Base-by-base conservation (phyloP, 2,329 filamentous ascomycete species). In the Trichoderma atroviride region DNA sequence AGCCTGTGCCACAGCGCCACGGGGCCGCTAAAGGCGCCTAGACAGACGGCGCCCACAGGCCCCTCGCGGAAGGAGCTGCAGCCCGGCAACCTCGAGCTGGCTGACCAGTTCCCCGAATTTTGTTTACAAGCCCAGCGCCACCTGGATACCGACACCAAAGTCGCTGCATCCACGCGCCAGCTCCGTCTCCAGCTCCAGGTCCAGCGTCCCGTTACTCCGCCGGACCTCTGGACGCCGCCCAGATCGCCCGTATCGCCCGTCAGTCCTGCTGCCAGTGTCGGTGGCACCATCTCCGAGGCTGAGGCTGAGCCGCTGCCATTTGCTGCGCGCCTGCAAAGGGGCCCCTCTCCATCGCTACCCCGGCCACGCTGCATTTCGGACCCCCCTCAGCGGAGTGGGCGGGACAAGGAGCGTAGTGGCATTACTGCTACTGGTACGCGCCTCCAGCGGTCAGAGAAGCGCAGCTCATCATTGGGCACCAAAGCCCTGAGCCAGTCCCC, bases 381-480 rank as follows among this genome's bases (percentile, higher is more conserved):
- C 50, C 66, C 61, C 61, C 61, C 58, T 56, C 66, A 63, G 58
- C 66, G 66, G 66, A 69, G 66, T 22, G 57, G 37, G 57, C 66
- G 50, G 66, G 66, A 62, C 47, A 68, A 68, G 66, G 58, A 69
- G 68, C 16, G 35, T 58, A 43, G 24, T 31, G 14, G 53, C 47
- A 59, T 58, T 66, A 19, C 68, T 52, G 62, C 55, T 60, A 50
- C 68, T 52, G 62, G 43, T 55, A 50, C 61, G 57, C 58, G 29
- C 43, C 58, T 67, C 52, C 62, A 70, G 62, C 62, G 63, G 57
- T 68, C 69, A 67, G 57, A 62, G 56, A 68, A 70, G 50, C 68
- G 69, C 40, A 62, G 63, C 63, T 58, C 65, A 27, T 70, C 69
- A 63, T 71, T 76, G 70, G 71, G 71, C 64, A 62, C 72, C 60